Evolutionary conservation across 371 early-diverging fungal genomes (phyloP).

Genomic region (Apophysomyces sp.): DNA sequence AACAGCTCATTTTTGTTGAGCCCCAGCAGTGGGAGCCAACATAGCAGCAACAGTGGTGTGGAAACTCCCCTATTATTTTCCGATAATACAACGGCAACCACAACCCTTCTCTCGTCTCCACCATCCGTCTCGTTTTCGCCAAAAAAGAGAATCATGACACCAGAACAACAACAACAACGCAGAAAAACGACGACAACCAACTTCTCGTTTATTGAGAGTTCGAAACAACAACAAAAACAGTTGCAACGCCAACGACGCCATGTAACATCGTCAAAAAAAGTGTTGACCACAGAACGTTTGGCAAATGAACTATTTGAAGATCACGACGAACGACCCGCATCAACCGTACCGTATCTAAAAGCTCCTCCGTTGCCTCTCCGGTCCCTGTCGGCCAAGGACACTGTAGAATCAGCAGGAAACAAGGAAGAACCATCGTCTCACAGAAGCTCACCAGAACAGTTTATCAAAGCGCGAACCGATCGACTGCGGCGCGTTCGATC

Average conservation of each 20-base stretch:
- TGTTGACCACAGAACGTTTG: no score
- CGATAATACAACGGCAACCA: slow-evolving; percentile 16
- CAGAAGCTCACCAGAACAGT: no score
- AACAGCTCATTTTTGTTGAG: background rate
- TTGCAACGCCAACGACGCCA: background rate
- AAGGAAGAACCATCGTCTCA: background rate
- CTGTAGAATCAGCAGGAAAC: background rate
- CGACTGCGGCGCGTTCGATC: slow-evolving; percentile 18
- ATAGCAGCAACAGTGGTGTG: slow-evolving; percentile 8
- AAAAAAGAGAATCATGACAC: background rate
- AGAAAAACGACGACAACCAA: background rate
- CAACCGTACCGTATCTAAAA: no score
- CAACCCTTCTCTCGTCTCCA: slow-evolving; percentile 12
- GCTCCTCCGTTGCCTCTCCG: no score
- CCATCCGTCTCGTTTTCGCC: slow-evolving; percentile 10
- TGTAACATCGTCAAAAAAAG: background rate
- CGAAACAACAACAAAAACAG: background rate
- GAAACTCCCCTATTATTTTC: slow-evolving; percentile 19
- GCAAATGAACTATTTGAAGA: no score
- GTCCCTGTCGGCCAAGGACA: no score
- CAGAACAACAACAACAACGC: background rate
- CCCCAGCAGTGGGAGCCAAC: background rate
- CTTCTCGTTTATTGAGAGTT: background rate
- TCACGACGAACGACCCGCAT: no score
- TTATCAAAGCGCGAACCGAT: background rate